Evolutionary conservation across 164 flowering plant genomes (phyloP).

Genomic region (Chimonanthus salicifolius): DNA sequence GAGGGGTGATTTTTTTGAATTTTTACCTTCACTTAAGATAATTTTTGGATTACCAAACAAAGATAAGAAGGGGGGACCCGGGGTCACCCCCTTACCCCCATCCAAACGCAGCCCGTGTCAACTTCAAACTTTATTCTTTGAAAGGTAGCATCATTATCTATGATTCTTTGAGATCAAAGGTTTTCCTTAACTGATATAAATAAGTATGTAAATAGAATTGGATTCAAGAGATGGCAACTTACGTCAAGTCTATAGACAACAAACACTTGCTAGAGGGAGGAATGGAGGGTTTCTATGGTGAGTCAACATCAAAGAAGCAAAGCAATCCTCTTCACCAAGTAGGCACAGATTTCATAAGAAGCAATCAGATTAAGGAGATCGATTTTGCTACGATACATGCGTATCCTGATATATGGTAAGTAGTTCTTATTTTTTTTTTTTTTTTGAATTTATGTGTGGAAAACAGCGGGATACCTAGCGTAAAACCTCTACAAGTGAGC

Average conservation of each 20-base stretch:
- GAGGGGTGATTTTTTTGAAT: too few relatives aligned
- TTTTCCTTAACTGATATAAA: background rate
- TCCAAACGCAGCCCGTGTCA: too few relatives aligned
- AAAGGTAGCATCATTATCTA: too few relatives aligned
- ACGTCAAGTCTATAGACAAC: conserved; percentile 21
- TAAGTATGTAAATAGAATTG: conserved; percentile 15
- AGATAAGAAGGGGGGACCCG: too few relatives aligned
- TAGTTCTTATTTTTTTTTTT: too few relatives aligned
- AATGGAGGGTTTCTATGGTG: conserved; percentile 33
- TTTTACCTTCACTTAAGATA: too few relatives aligned
- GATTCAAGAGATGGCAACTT: conserved; percentile 31
- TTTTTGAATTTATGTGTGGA: too few relatives aligned
- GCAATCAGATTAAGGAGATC: conserved; percentile 20
- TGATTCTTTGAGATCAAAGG: background rate
- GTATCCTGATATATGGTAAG: conserved; percentile 32
- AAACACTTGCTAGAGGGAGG: conserved; percentile 30
- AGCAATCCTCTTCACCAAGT: conserved; percentile 25
- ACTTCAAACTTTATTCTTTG: too few relatives aligned
- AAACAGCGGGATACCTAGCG: too few relatives aligned
- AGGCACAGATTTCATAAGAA: conserved; percentile 29
- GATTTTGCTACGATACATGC: conserved; percentile 31
- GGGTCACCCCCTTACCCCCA: too few relatives aligned
- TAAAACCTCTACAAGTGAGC: too few relatives aligned
- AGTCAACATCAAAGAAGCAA: conserved; percentile 20
- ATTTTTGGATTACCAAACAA: too few relatives aligned